Percentiles rank a stretch among this genome's conserved stretches.
These are phyloP conservation scores for Cochlearia excelsa DNA, from an alignment of 345 rosid genomes.

Conservation along the genomic window DNA sequence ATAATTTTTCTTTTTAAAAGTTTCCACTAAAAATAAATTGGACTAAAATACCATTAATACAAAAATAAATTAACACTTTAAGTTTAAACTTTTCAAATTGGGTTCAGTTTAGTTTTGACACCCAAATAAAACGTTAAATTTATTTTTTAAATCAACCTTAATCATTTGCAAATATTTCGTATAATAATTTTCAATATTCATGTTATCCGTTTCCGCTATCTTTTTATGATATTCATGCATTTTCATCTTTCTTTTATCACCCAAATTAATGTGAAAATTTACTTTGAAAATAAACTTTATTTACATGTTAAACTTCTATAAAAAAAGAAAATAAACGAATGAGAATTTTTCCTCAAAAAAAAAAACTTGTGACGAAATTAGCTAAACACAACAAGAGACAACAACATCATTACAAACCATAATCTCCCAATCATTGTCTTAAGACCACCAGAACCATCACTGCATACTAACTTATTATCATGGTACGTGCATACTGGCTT, in stretches of 20 bases:
- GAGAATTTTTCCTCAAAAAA: not conserved
- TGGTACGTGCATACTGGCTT: conserved; percentile 70
- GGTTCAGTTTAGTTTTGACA: too few species aligned
- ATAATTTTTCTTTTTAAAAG: too few species aligned
- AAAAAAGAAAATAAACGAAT: not conserved
- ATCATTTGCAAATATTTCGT: too few species aligned
- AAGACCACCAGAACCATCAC: conserved; percentile 42
- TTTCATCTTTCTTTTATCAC: conserved; percentile 4
- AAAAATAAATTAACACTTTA: too few species aligned
- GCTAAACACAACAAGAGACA: conserved; percentile 22
- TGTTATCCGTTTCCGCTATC: too few species aligned
- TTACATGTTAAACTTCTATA: not conserved
- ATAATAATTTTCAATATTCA: too few species aligned
- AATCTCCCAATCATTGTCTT: conserved; percentile 39
- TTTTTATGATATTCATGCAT: not conserved
- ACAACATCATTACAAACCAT: conserved; percentile 33
- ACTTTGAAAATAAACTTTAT: not conserved
- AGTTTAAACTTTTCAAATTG: too few species aligned
- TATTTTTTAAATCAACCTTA: too few species aligned
- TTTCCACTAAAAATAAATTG: too few species aligned
- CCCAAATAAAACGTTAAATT: too few species aligned
- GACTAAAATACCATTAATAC: too few species aligned
- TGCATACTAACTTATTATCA: conserved; percentile 58
- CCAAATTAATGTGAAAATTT: not conserved
- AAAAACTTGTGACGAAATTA: not conserved